Evolutionary conservation across 495 filamentous ascomycete species (phyloP).

Genomic region (Cercophora sp.): DNA sequence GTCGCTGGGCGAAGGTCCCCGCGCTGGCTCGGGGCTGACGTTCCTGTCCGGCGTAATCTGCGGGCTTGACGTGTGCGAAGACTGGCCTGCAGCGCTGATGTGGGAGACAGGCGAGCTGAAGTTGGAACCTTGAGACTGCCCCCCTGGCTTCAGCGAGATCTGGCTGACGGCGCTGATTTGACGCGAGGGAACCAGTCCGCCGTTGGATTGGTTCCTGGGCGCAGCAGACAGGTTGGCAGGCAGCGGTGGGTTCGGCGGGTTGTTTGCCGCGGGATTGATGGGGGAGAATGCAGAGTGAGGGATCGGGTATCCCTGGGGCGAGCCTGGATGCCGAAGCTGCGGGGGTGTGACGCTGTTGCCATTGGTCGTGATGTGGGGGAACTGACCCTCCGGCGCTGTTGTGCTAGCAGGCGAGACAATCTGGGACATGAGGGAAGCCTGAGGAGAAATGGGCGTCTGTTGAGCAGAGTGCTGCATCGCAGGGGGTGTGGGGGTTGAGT

Average conservation of each 20-base stretch:
- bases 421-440: background rate
- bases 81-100: background rate
- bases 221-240: background rate
- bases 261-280: conserved; percentile 13
- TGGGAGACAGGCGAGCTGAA: conserved; percentile 11
- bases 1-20: background rate
- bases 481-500: too few relatives aligned
- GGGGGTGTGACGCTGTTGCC: conserved; percentile 12
- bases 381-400: conserved; percentile 10
- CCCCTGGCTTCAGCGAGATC: conserved; percentile 23
- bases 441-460: conserved; percentile 1
- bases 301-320: conserved; percentile 14
- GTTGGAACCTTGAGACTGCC: conserved; percentile 2
- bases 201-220: background rate
- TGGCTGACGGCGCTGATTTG: conserved; percentile 26
- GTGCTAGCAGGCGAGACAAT: conserved; percentile 4
- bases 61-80: conserved; percentile 22
- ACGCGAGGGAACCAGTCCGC: conserved; percentile 16
- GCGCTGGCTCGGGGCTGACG: conserved; percentile 33
- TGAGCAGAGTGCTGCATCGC: too few relatives aligned
- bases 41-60: conserved; percentile 28
- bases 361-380: background rate
- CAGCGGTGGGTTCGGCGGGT: conserved; percentile 11
- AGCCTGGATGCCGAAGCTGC: conserved; percentile 11
- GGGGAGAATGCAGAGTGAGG: conserved; percentile 19